These are phyloP conservation scores for Neurospora tetraspora DNA, from an alignment of 495 filamentous ascomycete species.

Conservation along the genomic window DNA sequence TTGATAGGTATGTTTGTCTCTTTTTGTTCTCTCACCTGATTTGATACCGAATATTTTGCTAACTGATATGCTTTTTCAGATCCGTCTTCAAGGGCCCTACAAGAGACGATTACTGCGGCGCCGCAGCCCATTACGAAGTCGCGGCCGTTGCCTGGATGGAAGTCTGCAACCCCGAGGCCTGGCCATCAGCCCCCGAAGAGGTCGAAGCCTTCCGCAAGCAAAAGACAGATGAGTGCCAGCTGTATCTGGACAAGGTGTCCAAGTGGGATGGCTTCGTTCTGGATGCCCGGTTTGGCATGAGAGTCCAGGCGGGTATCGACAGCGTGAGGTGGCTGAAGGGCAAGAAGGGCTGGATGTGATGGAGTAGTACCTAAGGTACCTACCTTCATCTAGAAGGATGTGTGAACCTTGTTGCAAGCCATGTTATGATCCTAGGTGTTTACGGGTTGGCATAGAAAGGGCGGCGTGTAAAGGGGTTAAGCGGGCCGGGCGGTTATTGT, in stretches of 20 bases:
- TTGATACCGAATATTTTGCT: not conserved
- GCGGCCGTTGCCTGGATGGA: conserved; percentile 74
- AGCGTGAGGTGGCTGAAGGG: conserved; percentile 60
- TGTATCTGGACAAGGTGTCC: conserved; percentile 66
- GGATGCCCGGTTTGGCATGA: conserved; percentile 76
- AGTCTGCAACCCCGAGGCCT: conserved; percentile 20
- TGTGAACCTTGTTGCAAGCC: not conserved
- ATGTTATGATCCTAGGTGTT: not conserved
- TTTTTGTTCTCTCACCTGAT: not conserved
- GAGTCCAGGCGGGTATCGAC: conserved; percentile 69
- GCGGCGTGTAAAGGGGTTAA: not conserved
- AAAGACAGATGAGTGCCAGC: conserved; percentile 55
- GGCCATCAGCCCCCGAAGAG: conserved; percentile 11
- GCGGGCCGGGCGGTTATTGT: not conserved
- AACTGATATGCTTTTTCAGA: conserved; percentile 18
- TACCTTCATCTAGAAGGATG: too few species aligned
- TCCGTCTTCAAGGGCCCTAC: conserved; percentile 58
- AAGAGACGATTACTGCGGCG: conserved; percentile 73
- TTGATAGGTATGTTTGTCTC: conserved; percentile 42
- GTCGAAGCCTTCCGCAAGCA: conserved; percentile 38
- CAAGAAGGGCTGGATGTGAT: conserved; percentile 29
- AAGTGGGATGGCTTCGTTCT: conserved; percentile 80
- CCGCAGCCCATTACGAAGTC: conserved; percentile 82
- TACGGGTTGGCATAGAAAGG: not conserved
- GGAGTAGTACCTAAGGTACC: not conserved